These are phyloP conservation scores for Fistulifera solaris DNA, from an alignment of 108 stramenopile species.

Conservation along the genomic window DNA sequence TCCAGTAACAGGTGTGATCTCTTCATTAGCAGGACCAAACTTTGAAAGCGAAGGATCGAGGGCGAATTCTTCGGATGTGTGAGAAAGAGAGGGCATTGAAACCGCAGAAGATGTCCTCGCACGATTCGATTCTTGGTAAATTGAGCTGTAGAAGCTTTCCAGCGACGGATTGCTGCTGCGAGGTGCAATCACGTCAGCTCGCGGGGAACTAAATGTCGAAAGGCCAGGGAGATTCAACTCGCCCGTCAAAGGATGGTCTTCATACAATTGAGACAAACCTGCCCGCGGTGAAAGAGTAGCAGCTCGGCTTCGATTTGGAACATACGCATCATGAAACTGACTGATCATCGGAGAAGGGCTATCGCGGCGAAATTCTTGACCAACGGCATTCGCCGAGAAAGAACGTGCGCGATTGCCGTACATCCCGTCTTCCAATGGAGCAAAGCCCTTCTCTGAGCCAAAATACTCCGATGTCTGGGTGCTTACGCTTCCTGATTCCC, in stretches of 20 bases:
- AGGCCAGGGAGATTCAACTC: conserved; percentile 7
- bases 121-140: conserved; percentile 14
- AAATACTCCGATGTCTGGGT: conserved; percentile 43
- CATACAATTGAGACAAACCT: conserved; percentile 35
- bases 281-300: conserved; percentile 50
- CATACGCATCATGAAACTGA: conserved; percentile 16
- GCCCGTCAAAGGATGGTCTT: conserved; percentile 24
- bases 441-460: conserved; percentile 23
- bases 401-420: background rate
- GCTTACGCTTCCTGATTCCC: conserved; percentile 48
- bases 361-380: conserved; percentile 9
- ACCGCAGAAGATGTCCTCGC: conserved; percentile 22
- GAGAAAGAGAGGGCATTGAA: conserved; percentile 20
- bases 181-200: background rate
- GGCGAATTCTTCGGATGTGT: conserved; percentile 18
- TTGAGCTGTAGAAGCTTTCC: background rate
- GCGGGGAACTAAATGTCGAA: conserved; percentile 3
- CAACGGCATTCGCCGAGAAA: background rate
- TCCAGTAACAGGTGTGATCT: background rate
- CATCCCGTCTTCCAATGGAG: background rate
- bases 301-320: conserved; percentile 45
- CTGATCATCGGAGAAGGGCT: conserved; percentile 2
- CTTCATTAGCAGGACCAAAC: conserved; percentile 6
- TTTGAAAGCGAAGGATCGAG: conserved; percentile 4
- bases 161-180: background rate